Base-by-base conservation (phyloP, 768 basidiomycete species). In the Mycena crocata region DNA sequence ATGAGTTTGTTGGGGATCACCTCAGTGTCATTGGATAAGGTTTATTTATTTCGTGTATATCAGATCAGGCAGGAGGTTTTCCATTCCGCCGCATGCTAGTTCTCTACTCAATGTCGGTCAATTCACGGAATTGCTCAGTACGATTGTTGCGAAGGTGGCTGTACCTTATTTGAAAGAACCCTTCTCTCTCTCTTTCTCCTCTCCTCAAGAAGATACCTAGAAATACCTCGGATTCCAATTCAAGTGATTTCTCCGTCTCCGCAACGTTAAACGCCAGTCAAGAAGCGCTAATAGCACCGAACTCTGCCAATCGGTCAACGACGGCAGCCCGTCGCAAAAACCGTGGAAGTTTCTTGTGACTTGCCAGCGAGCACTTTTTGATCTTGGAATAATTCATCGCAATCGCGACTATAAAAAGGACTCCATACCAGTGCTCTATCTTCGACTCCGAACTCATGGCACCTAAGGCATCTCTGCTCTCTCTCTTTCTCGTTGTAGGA, bases 1-100 rank as follows among this genome's bases (percentile, higher is more conserved):
- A 91, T 62, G 77, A 87, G 73, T 93, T 84, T 71, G 82, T 90
- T 15, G 89, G 87, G 14, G 74, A 81, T 14, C 32, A 35, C 24
- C n/a, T 26, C 46, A 23, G 42, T 23, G 42, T 44, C n/a, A n/a
- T n/a, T n/a, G n/a, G n/a, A n/a, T n/a, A n/a, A n/a, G n/a, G n/a
- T n/a, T n/a, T n/a, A n/a, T n/a, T n/a, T n/a, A n/a, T n/a, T n/a
- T n/a, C n/a, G n/a, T n/a, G n/a, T n/a, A n/a, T n/a, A n/a, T n/a
- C n/a, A n/a, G n/a, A n/a, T n/a, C n/a, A n/a, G n/a, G n/a, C n/a
- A n/a, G n/a, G n/a, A n/a, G n/a, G n/a, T n/a, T n/a, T n/a, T n/a
- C n/a, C n/a, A n/a, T n/a, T n/a, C n/a, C n/a, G n/a, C n/a, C n/a
- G n/a, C n/a, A n/a, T n/a, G n/a, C n/a, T n/a, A n/a, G n/a, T n/a